These are phyloP conservation scores for Candida maltosa DNA, from an alignment of 805 yeast genomes.

Conservation along the genomic window DNA sequence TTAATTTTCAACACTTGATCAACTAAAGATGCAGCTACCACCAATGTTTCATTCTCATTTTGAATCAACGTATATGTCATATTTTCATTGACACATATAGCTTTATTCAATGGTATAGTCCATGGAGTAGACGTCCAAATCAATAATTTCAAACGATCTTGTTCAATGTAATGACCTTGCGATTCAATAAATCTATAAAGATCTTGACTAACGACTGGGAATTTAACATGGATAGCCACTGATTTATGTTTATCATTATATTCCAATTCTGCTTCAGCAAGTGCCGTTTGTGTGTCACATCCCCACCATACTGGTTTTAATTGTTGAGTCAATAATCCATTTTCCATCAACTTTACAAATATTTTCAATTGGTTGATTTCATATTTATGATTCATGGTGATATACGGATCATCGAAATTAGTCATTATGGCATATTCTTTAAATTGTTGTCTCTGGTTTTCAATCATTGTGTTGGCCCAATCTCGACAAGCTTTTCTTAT, in stretches of 20 bases:
- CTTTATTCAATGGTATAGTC: conserved; percentile 88
- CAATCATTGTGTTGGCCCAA: conserved; percentile 69
- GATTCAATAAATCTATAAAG: conserved; percentile 1
- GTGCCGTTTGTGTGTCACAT: conserved; percentile 85
- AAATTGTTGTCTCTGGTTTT: conserved; percentile 62
- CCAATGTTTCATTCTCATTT: conserved; percentile 36
- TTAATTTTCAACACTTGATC: conserved; percentile 33
- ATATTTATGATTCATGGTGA: conserved; percentile 67
- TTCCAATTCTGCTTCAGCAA: conserved; percentile 95
- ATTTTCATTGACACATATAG: conserved; percentile 66
- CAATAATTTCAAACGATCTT: conserved; percentile 24
- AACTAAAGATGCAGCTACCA: conserved; percentile 56
- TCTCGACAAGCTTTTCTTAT: conserved; percentile 62
- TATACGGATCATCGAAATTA: conserved; percentile 71
- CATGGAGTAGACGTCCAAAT: conserved; percentile 99
- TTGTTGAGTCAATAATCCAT: conserved; percentile 74
- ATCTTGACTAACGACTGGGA: conserved; percentile 37
- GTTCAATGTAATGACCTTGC: not conserved
- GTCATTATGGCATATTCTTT: conserved; percentile 75
- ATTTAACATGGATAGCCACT: conserved; percentile 64
- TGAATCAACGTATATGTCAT: conserved; percentile 53
- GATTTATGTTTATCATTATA: conserved; percentile 72
- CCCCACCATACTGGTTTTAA: conserved; percentile 98
- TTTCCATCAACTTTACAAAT: conserved; percentile 61
- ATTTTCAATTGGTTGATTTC: conserved; percentile 73